Evolutionary conservation across 2,329 filamentous ascomycete species (phyloP).

Genomic region (Zasmidium angulare): DNA sequence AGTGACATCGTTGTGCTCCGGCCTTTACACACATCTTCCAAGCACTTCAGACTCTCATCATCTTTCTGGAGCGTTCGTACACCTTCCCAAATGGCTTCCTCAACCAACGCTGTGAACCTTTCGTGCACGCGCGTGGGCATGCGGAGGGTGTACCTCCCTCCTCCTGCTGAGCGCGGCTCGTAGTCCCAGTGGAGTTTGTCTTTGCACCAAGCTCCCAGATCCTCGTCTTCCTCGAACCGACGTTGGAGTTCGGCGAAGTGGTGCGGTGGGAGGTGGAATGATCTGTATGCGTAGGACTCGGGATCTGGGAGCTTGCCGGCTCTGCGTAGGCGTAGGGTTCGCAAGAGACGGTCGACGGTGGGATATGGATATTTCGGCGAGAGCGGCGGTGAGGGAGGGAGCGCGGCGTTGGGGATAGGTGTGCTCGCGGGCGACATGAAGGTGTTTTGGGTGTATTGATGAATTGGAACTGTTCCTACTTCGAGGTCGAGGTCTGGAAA

Average conservation of each 20-base stretch:
- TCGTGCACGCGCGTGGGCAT: conserved; percentile 20
- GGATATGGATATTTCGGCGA: background rate
- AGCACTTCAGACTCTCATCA: background rate
- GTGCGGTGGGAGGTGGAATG: conserved; percentile 3
- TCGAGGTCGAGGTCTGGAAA: no score
- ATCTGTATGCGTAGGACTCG: no score
- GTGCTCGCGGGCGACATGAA: conserved; percentile 4
- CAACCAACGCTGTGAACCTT: conserved; percentile 7
- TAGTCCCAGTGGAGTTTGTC: conserved; percentile 17
- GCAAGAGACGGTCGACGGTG: conserved; percentile 4
- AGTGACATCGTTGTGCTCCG: conserved; percentile 13
- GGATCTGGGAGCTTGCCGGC: background rate
- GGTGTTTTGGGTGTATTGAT: background rate
- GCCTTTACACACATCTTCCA: conserved; percentile 8
- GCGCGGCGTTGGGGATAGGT: conserved; percentile 1
- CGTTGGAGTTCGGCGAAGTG: conserved; percentile 8
- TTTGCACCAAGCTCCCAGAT: conserved; percentile 4
- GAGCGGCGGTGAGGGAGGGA: conserved; percentile 10
- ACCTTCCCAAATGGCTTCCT: conserved; percentile 4
- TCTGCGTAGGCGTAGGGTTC: background rate
- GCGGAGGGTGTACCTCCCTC: conserved; percentile 13
- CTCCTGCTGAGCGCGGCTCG: conserved; percentile 5
- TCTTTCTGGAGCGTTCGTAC: background rate
- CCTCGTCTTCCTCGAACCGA: background rate
- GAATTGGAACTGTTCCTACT: background rate